Evolutionary conservation across 106 monocot genomes (phyloP).

Genomic region (Allium sativum): DNA sequence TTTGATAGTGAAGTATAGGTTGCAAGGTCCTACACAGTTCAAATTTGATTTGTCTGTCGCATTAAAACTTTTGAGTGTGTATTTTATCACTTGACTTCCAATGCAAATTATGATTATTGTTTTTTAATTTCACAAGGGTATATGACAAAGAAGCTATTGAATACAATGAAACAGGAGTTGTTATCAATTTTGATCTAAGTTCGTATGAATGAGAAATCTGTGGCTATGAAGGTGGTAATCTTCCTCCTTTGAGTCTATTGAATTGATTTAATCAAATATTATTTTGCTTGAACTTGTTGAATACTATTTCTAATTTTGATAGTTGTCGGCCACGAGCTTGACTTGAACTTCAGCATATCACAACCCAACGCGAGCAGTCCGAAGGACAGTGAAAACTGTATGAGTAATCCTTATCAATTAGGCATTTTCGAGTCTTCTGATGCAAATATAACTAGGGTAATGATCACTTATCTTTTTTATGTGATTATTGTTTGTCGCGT

Average conservation of each 20-base stretch:
- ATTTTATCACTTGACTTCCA: not conserved
- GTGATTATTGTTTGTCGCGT: no score
- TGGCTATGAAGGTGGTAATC: constrained; percentile 22
- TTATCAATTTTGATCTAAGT: constrained; percentile 74
- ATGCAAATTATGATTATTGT: not conserved
- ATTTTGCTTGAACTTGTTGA: not conserved
- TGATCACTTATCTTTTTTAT: no score
- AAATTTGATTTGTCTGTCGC: not conserved
- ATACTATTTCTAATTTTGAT: not conserved
- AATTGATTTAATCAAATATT: not conserved
- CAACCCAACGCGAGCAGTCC: constrained; percentile 30
- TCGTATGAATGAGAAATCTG: constrained; percentile 43
- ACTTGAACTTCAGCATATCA: constrained; percentile 68
- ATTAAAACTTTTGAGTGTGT: not conserved
- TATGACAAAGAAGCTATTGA: constrained; percentile 89
- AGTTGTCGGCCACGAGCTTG: constrained; percentile 21
- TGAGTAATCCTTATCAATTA: constrained; percentile 11
- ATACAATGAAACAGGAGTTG: constrained; percentile 76
- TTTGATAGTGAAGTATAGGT: constrained; percentile 85
- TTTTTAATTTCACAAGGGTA: constrained; percentile 27
- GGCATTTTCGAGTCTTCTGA: constrained; percentile 20
- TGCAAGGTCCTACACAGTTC: constrained; percentile 48
- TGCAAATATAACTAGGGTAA: constrained; percentile 30
- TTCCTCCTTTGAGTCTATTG: not conserved
- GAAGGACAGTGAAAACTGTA: constrained; percentile 15